These are phyloP conservation scores for Zygnema circumcarinatum DNA, from an alignment of 139 green algal species.

Conservation along the genomic window DNA sequence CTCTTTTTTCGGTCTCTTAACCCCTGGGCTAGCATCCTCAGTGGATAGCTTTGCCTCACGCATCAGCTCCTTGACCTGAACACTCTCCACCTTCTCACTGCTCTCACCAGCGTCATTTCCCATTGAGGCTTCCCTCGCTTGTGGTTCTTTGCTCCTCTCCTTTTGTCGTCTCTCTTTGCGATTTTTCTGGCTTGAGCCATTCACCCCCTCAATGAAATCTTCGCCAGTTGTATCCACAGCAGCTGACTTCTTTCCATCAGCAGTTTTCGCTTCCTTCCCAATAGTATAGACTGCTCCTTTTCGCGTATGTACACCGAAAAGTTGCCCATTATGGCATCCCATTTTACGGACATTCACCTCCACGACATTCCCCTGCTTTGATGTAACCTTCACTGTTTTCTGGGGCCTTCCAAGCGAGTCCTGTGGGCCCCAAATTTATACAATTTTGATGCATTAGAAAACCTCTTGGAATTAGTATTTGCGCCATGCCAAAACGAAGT, in stretches of 20 bases:
- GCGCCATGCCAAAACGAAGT: conserved; percentile 2
- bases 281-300: neutral
- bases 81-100: conserved; percentile 12
- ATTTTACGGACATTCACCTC: conserved; percentile 38
- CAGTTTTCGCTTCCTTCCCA: neutral
- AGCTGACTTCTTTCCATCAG: neutral
- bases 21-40: neutral
- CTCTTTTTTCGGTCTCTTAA: neutral
- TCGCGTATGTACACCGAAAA: conserved; percentile 24
- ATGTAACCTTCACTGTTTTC: conserved; percentile 5
- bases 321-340: conserved; percentile 36
- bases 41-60: too few relatives aligned
- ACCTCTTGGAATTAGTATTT: neutral
- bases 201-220: neutral
- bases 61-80: too few relatives aligned
- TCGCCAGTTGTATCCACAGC: neutral
- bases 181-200: too few relatives aligned
- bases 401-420: conserved; percentile 19
- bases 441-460: conserved; percentile 5
- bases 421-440: conserved; percentile 15
- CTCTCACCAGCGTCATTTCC: neutral
- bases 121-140: too few relatives aligned
- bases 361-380: neutral
- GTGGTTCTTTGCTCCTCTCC: too few relatives aligned
- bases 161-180: too few relatives aligned